Conservation (phyloP, 2,329 filamentous ascomycete genomes). For the Coniochaeta sp. region DNA sequence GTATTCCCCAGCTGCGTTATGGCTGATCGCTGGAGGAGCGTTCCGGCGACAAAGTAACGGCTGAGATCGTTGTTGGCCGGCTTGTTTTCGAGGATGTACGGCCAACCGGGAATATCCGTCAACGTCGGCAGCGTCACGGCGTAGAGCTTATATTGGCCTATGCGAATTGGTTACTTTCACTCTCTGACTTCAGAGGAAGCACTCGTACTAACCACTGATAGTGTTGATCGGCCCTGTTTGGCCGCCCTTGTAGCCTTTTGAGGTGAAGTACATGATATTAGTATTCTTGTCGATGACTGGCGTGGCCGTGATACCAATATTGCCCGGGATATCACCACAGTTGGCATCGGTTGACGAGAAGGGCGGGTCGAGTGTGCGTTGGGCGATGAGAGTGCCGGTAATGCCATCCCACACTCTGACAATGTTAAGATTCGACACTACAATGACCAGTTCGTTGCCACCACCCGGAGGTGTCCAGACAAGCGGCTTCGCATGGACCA, state of each 20-base stretch:
- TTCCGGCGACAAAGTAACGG: constrained; percentile 44
- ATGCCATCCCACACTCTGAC: constrained; percentile 31
- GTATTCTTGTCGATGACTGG: constrained; percentile 26
- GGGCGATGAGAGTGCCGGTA: constrained; percentile 28
- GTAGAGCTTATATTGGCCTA: constrained; percentile 10
- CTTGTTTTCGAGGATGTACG: constrained; percentile 36
- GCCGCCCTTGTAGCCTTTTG: constrained; percentile 25
- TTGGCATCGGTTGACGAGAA: constrained; percentile 27
- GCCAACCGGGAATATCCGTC: constrained; percentile 24
- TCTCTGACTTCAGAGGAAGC: background rate
- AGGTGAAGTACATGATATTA: constrained; percentile 26
- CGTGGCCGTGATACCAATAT: constrained; percentile 27
- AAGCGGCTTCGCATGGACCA: background rate
- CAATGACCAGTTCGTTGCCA: constrained; percentile 24
- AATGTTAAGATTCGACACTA: constrained; percentile 29
- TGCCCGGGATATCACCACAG: constrained; percentile 30
- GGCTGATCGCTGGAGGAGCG: constrained; percentile 42
- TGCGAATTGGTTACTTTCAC: background rate
- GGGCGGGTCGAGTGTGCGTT: constrained; percentile 28
- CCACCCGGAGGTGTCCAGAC: background rate
- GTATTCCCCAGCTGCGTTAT: constrained; percentile 36
- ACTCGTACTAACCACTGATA: background rate
- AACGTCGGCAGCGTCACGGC: constrained; percentile 8
- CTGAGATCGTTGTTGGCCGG: constrained; percentile 34
- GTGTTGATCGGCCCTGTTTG: constrained; percentile 6